Evolutionary conservation across 192 early-diverging fungal species (phyloP).

Genomic region (Gigaspora rosea): DNA sequence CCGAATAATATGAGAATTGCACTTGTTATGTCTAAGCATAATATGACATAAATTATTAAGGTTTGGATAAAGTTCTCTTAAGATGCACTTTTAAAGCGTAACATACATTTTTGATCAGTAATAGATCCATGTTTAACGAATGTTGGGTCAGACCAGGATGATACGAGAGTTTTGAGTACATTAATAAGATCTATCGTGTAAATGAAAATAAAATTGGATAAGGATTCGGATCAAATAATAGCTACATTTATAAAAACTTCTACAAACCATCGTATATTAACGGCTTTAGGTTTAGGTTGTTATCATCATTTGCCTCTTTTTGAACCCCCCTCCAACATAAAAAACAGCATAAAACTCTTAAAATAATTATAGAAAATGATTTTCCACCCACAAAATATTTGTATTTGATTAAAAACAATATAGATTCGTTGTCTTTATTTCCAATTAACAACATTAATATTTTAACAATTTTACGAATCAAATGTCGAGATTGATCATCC

Average conservation of each 20-base stretch:
- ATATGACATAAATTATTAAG: too few relatives aligned
- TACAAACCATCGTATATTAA: slow-evolving; percentile 9
- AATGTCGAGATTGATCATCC: slow-evolving; percentile 11
- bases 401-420: slow-evolving; percentile 16
- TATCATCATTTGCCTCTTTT: neutral
- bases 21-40: slow-evolving; percentile 20
- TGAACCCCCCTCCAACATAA: slow-evolving; percentile 10
- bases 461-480: slow-evolving; percentile 7
- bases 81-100: neutral
- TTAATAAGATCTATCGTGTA: slow-evolving; percentile 7
- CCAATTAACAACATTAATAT: slow-evolving; percentile 17
- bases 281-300: neutral
- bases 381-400: slow-evolving; percentile 31
- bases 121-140: slow-evolving; percentile 28
- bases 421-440: neutral
- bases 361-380: slow-evolving; percentile 13
- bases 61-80: too few relatives aligned
- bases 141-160: slow-evolving; percentile 28
- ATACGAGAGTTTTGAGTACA: slow-evolving; percentile 12
- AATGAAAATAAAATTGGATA: slow-evolving; percentile 1
- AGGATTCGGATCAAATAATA: neutral
- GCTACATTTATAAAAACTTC: neutral
- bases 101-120: slow-evolving; percentile 21
- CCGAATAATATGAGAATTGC: slow-evolving; percentile 33
- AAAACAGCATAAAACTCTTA: slow-evolving; percentile 29